Evolutionary conservation across 2,329 filamentous ascomycete genomes (phyloP).

Genomic region (Nigrograna mackinnonii): DNA sequence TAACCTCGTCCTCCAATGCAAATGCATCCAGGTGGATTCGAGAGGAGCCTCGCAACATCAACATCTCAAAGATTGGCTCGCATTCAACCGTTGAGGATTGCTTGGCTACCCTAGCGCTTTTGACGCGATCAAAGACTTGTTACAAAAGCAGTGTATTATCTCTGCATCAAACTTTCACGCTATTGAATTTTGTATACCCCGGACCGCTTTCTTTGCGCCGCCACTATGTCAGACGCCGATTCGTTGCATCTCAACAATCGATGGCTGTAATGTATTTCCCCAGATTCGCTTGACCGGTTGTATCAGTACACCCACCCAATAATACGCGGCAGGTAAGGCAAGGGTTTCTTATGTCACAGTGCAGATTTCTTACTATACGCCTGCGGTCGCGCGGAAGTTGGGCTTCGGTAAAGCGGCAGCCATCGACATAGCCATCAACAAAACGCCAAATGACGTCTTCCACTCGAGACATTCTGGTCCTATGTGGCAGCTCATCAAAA

Average conservation of each 20-base stretch:
- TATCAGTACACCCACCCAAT: constrained; percentile 5
- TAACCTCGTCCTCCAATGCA: constrained; percentile 4
- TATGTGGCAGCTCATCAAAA: too few relatives aligned
- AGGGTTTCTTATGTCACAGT: constrained; percentile 3
- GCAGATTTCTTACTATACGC: constrained; percentile 1
- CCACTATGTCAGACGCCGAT: constrained; percentile 5
- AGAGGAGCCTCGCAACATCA: constrained; percentile 12
- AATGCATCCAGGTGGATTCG: constrained; percentile 5
- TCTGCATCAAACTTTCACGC: too few relatives aligned
- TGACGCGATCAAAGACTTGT: constrained; percentile 7
- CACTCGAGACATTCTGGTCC: too few relatives aligned
- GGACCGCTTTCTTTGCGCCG: constrained; percentile 3
- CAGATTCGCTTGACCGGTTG: constrained; percentile 17
- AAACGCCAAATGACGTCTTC: not conserved
- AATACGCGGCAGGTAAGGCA: constrained; percentile 7
- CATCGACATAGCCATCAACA: not conserved
- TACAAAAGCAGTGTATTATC: too few relatives aligned
- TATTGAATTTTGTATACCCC: too few relatives aligned
- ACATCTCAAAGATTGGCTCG: constrained; percentile 21
- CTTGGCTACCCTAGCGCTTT: constrained; percentile 7
- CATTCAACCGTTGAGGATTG: constrained; percentile 28
- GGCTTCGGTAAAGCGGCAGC: constrained; percentile 12
- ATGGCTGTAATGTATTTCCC: constrained; percentile 8
- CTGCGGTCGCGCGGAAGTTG: constrained; percentile 22
- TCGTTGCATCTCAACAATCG: constrained; percentile 6